A percentile compares a stretch with the other conserved stretches of the same genome.
Evolutionary conservation across 169 alveolate species (phyloP).

Genomic region (Babesia ovis): DNA sequence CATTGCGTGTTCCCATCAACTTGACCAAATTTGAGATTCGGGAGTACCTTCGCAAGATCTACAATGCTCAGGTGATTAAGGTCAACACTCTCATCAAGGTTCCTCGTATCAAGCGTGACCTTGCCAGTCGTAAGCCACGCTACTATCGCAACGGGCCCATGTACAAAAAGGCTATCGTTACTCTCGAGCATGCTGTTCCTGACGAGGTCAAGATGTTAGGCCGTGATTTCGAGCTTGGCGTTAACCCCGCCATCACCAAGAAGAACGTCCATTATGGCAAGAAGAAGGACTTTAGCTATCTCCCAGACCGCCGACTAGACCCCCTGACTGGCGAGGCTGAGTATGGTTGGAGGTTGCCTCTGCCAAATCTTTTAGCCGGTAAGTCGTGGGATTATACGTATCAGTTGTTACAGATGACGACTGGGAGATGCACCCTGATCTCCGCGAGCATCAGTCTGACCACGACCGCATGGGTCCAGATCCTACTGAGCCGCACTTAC

Average conservation of each 20-base stretch:
- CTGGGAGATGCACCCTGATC: conserved; percentile 64
- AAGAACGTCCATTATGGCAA: conserved; percentile 79
- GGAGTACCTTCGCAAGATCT: conserved; percentile 81
- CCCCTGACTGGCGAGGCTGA: conserved; percentile 60
- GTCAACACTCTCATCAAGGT: conserved; percentile 81
- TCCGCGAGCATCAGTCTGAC: conserved; percentile 33
- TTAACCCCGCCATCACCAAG: conserved; percentile 83
- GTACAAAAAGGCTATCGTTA: conserved; percentile 86
- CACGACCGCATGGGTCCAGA: conserved; percentile 64
- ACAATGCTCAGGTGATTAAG: conserved; percentile 82
- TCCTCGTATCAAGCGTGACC: conserved; percentile 79
- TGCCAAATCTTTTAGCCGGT: conserved; percentile 77
- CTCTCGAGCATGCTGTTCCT: conserved; percentile 84
- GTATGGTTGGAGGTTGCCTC: conserved; percentile 75
- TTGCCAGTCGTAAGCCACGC: conserved; percentile 61
- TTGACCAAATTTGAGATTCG: conserved; percentile 85
- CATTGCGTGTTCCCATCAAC: conserved; percentile 85
- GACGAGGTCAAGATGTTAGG: conserved; percentile 85
- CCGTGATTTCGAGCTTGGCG: conserved; percentile 74
- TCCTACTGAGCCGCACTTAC: conserved; percentile 64
- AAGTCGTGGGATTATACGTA: conserved; percentile 24
- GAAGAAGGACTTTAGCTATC: conserved; percentile 68
- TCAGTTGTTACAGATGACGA: conserved; percentile 51
- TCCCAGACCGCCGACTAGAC: conserved; percentile 52
- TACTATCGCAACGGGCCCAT: conserved; percentile 84